Evolutionary conservation across 257 asterid genomes (phyloP).

Genomic region (Salvia splendens): DNA sequence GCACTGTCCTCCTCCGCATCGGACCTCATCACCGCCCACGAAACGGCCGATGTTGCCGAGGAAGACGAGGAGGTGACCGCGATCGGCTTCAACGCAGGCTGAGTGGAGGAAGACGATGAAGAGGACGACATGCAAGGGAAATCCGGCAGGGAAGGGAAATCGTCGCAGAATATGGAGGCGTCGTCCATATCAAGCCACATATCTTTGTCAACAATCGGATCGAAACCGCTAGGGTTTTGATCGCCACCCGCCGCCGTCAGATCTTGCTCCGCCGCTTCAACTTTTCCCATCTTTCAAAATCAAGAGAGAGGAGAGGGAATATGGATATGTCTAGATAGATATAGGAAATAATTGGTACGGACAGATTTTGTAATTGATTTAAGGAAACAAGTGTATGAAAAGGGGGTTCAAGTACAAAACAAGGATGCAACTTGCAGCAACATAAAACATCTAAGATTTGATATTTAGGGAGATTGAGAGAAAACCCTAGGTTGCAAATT

Average conservation of each 20-base stretch:
- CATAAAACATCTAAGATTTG: conserved; percentile 59
- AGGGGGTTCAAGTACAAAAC: too few species aligned
- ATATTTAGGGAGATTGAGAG: too few species aligned
- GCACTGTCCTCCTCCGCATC: too few species aligned
- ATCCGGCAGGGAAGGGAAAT: conserved; percentile 71
- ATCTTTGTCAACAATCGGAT: too few species aligned
- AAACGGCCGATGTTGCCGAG: too few species aligned
- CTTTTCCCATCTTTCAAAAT: conserved; percentile 35
- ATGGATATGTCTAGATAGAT: too few species aligned
- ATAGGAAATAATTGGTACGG: conserved; percentile 33
- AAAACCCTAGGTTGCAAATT: too few species aligned
- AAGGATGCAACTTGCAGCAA: conserved; percentile 44
- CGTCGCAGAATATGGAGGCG: conserved; percentile 53
- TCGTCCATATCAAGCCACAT: conserved; percentile 43
- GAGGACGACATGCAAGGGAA: conserved; percentile 79
- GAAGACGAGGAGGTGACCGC: conserved; percentile 12
- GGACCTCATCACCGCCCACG: too few species aligned
- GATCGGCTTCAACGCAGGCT: conserved; percentile 30
- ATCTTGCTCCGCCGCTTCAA: too few species aligned
- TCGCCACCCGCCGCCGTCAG: too few species aligned
- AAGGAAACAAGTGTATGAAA: too few species aligned
- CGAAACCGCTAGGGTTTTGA: not conserved
- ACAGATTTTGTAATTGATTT: conserved; percentile 30
- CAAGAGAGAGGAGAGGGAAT: not conserved
- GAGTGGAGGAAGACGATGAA: conserved; percentile 74